Evolutionary conservation across 2,329 filamentous ascomycete species (phyloP).

Genomic region (Colletotrichum tamarilloi): DNA sequence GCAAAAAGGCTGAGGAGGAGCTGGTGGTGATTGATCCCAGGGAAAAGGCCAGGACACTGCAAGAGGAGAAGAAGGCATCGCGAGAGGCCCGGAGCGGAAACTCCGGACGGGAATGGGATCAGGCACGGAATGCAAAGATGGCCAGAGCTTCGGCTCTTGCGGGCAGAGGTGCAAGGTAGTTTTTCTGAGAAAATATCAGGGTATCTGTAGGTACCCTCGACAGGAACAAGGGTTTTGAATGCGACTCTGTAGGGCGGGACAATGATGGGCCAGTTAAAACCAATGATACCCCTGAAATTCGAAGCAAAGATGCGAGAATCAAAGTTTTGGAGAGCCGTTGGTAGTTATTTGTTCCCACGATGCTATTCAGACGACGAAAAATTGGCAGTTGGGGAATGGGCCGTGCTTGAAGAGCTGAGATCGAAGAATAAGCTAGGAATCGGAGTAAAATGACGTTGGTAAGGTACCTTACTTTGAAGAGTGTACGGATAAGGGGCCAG

Average conservation of each 20-base stretch:
- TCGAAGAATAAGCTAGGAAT: slow-evolving; percentile 32
- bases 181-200: background rate
- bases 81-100: slow-evolving; percentile 63
- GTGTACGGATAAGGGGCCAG: background rate
- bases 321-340: slow-evolving; percentile 29
- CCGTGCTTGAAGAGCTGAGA: slow-evolving; percentile 23
- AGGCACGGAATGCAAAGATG: slow-evolving; percentile 67
- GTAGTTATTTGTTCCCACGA: slow-evolving; percentile 17
- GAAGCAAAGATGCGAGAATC: background rate
- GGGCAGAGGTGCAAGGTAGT: slow-evolving; percentile 66
- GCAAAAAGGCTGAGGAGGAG: slow-evolving; percentile 91
- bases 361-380: slow-evolving; percentile 32
- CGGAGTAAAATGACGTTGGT: slow-evolving; percentile 32
- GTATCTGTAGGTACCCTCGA: background rate
- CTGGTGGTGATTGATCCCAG: slow-evolving; percentile 92
- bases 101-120: slow-evolving; percentile 69
- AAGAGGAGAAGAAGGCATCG: slow-evolving; percentile 71
- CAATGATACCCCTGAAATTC: slow-evolving; percentile 35
- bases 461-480: background rate
- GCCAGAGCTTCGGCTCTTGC: slow-evolving; percentile 63
- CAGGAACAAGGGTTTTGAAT: slow-evolving; percentile 21
- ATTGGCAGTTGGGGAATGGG: slow-evolving; percentile 16
- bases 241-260: slow-evolving; percentile 23
- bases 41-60: slow-evolving; percentile 80
- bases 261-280: slow-evolving; percentile 15